Conservation (phyloP, 2,329 filamentous ascomycete species). For the Exophiala spinifera region DNA sequence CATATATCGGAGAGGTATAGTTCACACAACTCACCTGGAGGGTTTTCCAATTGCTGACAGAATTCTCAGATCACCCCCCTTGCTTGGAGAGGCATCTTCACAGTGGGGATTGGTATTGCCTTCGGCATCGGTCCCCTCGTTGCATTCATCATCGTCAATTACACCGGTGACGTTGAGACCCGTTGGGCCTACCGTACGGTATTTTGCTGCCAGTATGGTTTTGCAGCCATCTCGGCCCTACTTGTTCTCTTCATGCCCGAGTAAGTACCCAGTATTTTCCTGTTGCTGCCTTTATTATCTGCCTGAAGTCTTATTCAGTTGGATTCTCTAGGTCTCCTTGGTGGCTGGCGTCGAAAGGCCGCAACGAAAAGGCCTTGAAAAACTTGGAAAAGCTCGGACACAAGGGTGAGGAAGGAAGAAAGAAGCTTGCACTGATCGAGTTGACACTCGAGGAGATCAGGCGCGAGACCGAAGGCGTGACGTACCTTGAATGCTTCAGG, state of each 20-base stretch:
- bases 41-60: background rate
- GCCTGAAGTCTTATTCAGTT: background rate
- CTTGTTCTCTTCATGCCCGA: constrained; percentile 27
- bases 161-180: constrained; percentile 37
- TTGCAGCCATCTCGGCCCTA: constrained; percentile 36
- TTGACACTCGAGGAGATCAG: constrained; percentile 25
- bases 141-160: constrained; percentile 39
- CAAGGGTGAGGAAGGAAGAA: background rate
- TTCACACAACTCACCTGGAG: background rate
- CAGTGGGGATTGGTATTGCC: constrained; percentile 42
- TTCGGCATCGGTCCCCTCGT: constrained; percentile 42
- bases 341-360: constrained; percentile 38
- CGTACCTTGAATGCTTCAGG: constrained; percentile 43
- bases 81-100: constrained; percentile 48
- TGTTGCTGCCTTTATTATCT: too few relatives aligned
- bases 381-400: constrained; percentile 29
- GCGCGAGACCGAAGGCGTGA: constrained; percentile 37
- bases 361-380: constrained; percentile 34
- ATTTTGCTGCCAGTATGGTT: constrained; percentile 44
- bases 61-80: constrained; percentile 41
- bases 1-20: constrained; percentile 40
- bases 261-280: background rate
- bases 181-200: constrained; percentile 45
- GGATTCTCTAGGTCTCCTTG: constrained; percentile 34
- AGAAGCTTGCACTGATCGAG: constrained; percentile 36